phyloP scores from a whole-genome alignment of 345 rosid species.

The Punica granatum region DNA sequence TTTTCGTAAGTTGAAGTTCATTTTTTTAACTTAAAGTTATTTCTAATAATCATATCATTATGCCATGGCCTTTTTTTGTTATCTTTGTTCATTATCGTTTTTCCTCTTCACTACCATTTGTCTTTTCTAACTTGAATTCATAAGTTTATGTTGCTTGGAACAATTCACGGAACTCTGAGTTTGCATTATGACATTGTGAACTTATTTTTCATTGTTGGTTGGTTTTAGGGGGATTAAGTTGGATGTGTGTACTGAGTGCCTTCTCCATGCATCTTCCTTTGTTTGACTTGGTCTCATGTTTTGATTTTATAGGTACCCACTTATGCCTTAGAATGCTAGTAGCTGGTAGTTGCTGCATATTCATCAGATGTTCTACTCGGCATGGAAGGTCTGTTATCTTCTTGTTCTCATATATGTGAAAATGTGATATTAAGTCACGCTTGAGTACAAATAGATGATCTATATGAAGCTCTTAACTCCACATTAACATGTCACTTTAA shows the following conservation, averaged over 20 bases:
- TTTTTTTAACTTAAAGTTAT: background rate
- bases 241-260: background rate
- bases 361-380: background rate
- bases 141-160: background rate
- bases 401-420: background rate
- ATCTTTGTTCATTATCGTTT: background rate
- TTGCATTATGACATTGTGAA: background rate
- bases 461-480: too few species aligned
- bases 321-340: constrained; percentile 39
- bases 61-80: background rate
- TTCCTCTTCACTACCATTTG: background rate
- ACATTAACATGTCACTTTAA: too few species aligned
- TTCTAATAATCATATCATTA: background rate
- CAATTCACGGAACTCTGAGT: background rate
- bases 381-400: background rate
- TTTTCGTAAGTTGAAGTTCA: background rate
- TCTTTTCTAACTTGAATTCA: background rate
- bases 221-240: background rate
- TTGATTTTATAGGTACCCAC: constrained; percentile 30
- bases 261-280: constrained; percentile 1
- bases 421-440: too few species aligned
- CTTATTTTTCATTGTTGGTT: background rate
- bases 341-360: background rate
- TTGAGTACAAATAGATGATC: too few species aligned
- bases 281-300: background rate